Conservation (phyloP, 768 basidiomycete species). For the Suillus lakei region DNA sequence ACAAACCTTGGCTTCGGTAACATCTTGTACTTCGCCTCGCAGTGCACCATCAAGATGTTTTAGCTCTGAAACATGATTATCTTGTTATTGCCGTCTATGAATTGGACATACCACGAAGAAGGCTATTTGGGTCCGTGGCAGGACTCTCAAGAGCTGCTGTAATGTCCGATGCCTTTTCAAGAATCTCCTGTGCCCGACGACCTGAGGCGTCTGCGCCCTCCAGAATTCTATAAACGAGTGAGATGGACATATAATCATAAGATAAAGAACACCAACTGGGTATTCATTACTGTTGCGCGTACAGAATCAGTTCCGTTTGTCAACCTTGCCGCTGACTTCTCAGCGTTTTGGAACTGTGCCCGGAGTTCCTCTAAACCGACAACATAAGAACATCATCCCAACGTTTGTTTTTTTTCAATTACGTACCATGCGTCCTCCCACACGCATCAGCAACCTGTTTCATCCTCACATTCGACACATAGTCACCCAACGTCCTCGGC, state of each 20-base stretch:
- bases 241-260: not conserved
- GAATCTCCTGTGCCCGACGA: slow-evolving; percentile 61
- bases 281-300: slow-evolving; percentile 51
- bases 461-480: slow-evolving; percentile 82
- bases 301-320: slow-evolving; percentile 64
- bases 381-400: slow-evolving; percentile 3
- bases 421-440: slow-evolving; percentile 67
- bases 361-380: slow-evolving; percentile 58
- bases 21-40: slow-evolving; percentile 62
- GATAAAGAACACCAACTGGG: slow-evolving; percentile 3
- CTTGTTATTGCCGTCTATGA: slow-evolving; percentile 1
- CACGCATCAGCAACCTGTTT: slow-evolving; percentile 77
- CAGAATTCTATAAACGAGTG: slow-evolving; percentile 46
- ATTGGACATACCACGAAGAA: slow-evolving; percentile 53
- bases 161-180: slow-evolving; percentile 58
- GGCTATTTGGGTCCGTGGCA: slow-evolving; percentile 50
- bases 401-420: not conserved
- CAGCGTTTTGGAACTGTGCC: slow-evolving; percentile 56
- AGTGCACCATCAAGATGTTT: slow-evolving; percentile 64
- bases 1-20: slow-evolving; percentile 59
- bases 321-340: slow-evolving; percentile 55
- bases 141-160: slow-evolving; percentile 60
- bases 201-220: slow-evolving; percentile 63
- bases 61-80: slow-evolving; percentile 51
- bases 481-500: slow-evolving; percentile 75